Evolutionary conservation across 108 stramenopile species (phyloP).

Genomic region (Cyclotella baltica): DNA sequence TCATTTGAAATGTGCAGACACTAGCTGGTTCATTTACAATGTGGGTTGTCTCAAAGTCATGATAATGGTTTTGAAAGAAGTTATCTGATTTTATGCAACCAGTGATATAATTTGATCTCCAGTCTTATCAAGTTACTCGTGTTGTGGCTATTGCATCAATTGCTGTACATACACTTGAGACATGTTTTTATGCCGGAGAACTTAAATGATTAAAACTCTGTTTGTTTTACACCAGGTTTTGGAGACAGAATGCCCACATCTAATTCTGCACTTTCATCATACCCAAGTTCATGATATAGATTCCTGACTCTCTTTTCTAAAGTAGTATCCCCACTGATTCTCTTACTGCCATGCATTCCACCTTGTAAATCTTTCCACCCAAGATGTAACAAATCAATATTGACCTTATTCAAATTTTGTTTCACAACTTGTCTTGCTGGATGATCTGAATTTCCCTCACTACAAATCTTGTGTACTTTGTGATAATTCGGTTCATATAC

Average conservation of each 20-base stretch:
- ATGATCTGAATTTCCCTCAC: background rate
- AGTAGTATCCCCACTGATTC: slow-evolving; percentile 35
- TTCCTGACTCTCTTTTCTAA: slow-evolving; percentile 34
- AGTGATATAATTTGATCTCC: too few species aligned
- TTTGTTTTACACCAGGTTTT: background rate
- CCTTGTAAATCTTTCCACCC: slow-evolving; percentile 62
- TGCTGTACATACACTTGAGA: background rate
- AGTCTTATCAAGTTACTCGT: too few species aligned
- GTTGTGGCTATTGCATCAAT: too few species aligned
- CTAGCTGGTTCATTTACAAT: too few species aligned
- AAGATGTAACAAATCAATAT: slow-evolving; percentile 35
- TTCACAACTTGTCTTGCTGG: slow-evolving; percentile 32
- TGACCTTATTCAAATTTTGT: slow-evolving; percentile 36
- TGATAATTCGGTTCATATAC: slow-evolving; percentile 58
- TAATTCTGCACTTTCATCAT: slow-evolving; percentile 22
- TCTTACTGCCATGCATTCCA: slow-evolving; percentile 56
- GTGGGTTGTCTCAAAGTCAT: too few species aligned
- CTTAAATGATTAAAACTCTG: background rate
- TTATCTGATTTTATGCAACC: too few species aligned
- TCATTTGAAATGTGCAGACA: too few species aligned
- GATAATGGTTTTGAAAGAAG: too few species aligned
- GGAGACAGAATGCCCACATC: background rate
- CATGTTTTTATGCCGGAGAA: background rate
- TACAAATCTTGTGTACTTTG: slow-evolving; percentile 30
- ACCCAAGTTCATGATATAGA: slow-evolving; percentile 25